A percentile compares a stretch with the other conserved stretches of the same genome.
phyloP scores from a whole-genome alignment of 2,329 filamentous ascomycete species.

The Raffaelea arxii region DNA sequence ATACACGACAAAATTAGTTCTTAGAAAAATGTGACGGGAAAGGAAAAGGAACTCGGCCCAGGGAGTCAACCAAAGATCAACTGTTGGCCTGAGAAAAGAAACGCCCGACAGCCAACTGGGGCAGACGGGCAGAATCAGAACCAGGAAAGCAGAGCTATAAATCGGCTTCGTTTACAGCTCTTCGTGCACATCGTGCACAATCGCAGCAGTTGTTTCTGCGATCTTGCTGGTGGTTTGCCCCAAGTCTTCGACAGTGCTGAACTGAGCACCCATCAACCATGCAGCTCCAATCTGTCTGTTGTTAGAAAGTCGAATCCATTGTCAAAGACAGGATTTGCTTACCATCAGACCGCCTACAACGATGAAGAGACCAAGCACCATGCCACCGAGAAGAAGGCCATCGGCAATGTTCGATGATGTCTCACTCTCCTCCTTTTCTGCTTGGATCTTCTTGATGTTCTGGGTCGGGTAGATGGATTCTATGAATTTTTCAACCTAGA shows the following conservation, averaged over 20 bases:
- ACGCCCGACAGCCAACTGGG: not conserved
- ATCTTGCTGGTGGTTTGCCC: too few species aligned
- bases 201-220: constrained; percentile 34
- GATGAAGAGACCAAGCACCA: constrained; percentile 58
- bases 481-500: constrained; percentile 81
- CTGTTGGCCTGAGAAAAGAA: too few species aligned
- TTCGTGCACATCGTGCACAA: constrained; percentile 17
- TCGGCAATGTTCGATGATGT: constrained; percentile 45
- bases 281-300: constrained; percentile 60
- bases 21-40: too few species aligned
- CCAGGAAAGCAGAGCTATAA: not conserved
- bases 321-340: constrained; percentile 23
- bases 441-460: constrained; percentile 51
- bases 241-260: too few species aligned
- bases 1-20: too few species aligned
- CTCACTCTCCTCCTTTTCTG: constrained; percentile 29
- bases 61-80: too few species aligned
- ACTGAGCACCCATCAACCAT: constrained; percentile 71
- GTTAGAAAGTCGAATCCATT: not conserved
- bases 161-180: constrained; percentile 18
- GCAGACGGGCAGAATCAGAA: not conserved
- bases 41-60: too few species aligned
- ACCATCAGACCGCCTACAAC: constrained; percentile 75
- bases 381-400: constrained; percentile 53
- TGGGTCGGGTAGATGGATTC: constrained; percentile 86